phyloP scores from a whole-genome alignment of 768 basidiomycete genomes.

The Leucocoprinus sp. region DNA sequence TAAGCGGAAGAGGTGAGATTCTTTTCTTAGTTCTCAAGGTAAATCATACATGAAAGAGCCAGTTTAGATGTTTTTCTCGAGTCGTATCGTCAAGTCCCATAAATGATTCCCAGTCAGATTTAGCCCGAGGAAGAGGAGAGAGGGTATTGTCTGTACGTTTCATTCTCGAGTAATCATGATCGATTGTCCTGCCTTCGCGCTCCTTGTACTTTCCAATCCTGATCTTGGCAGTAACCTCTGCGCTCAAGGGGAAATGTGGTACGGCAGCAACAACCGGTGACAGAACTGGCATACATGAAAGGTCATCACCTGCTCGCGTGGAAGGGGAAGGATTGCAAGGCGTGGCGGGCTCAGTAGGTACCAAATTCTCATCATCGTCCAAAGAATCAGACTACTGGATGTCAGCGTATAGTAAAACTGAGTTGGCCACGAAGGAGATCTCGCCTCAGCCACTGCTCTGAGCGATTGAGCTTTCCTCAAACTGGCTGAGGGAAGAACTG shows the following conservation, averaged over 20 bases:
- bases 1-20: conserved; percentile 1
- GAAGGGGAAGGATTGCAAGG: neutral
- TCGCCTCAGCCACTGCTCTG: neutral
- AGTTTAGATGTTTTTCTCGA: conserved; percentile 28
- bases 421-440: neutral
- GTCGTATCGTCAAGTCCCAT: conserved; percentile 26
- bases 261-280: conserved; percentile 38
- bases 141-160: neutral
- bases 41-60: conserved; percentile 40
- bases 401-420: neutral
- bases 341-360: conserved; percentile 9
- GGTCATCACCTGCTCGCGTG: neutral
- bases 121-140: neutral
- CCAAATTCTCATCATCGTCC: neutral
- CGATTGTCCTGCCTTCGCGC: conserved; percentile 31
- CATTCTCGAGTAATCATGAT: conserved; percentile 9
- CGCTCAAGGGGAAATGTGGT: conserved; percentile 24
- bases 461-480: neutral
- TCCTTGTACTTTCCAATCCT: conserved; percentile 32
- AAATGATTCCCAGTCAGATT: conserved; percentile 17
- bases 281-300: conserved; percentile 37
- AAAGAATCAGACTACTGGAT: neutral
- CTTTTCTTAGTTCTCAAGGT: neutral
- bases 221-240: conserved; percentile 35
- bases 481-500: neutral